Evolutionary conservation across 2,329 filamentous ascomycete species (phyloP).

Genomic region (Neonectria hederae): DNA sequence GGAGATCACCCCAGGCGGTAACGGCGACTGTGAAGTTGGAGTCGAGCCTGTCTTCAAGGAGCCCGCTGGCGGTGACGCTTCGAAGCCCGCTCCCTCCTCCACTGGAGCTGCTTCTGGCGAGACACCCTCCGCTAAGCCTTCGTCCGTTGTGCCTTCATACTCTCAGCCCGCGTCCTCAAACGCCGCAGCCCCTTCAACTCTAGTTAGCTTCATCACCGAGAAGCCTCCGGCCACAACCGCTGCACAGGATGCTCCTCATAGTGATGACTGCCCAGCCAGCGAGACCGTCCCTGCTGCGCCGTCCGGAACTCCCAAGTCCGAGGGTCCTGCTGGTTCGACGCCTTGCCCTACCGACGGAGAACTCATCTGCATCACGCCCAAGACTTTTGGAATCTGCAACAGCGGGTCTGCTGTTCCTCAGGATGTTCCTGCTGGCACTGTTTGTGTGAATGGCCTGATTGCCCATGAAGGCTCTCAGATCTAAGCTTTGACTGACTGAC

Average conservation of each 20-base stretch:
- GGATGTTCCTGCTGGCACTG: slow-evolving; percentile 31
- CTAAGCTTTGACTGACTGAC: background rate
- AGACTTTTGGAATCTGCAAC: slow-evolving; percentile 39
- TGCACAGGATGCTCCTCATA: background rate
- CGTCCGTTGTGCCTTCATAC: background rate
- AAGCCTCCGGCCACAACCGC: background rate
- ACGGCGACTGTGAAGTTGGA: slow-evolving; percentile 31
- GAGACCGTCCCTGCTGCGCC: slow-evolving; percentile 8
- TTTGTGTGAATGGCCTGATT: slow-evolving; percentile 33
- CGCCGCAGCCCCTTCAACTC: background rate
- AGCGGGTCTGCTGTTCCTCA: slow-evolving; percentile 35
- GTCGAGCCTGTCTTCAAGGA: slow-evolving; percentile 36
- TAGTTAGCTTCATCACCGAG: background rate
- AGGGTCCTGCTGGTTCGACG: slow-evolving; percentile 26
- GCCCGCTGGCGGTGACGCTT: slow-evolving; percentile 12
- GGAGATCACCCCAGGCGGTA: slow-evolving; percentile 14
- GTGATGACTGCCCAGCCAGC: background rate
- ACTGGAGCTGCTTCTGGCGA: slow-evolving; percentile 7
- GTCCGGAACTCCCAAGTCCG: slow-evolving; percentile 9
- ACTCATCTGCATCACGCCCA: slow-evolving; percentile 30
- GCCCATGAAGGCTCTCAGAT: background rate
- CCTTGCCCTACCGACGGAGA: slow-evolving; percentile 27
- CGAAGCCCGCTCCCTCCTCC: slow-evolving; percentile 3
- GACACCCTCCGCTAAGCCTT: background rate
- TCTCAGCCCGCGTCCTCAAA: background rate